Conservation (phyloP, 371 early-diverging fungal genomes). For the Mortierella sp. region DNA sequence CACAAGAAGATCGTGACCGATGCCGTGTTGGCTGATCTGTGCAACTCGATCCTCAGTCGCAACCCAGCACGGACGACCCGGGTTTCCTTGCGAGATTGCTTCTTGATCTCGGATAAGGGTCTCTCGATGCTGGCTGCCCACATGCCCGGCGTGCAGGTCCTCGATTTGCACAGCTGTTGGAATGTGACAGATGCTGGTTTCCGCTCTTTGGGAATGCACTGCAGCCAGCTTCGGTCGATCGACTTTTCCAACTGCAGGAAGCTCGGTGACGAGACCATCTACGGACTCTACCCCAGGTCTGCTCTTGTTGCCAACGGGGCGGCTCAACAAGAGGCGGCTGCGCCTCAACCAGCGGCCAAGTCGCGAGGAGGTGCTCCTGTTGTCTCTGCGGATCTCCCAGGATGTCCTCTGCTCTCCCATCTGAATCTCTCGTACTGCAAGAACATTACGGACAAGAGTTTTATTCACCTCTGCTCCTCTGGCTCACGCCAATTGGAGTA, state of each 20-base stretch:
- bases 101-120: slow-evolving; percentile 66
- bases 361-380: neutral
- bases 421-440: slow-evolving; percentile 83
- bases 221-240: slow-evolving; percentile 61
- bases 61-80: slow-evolving; percentile 21
- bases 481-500: slow-evolving; percentile 57
- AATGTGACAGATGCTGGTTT: slow-evolving; percentile 79
- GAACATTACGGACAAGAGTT: slow-evolving; percentile 72
- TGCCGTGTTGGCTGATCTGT: slow-evolving; percentile 27
- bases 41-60: slow-evolving; percentile 25
- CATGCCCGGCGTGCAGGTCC: slow-evolving; percentile 58
- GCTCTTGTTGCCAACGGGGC: slow-evolving; percentile 13
- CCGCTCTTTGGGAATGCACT: slow-evolving; percentile 55
- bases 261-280: slow-evolving; percentile 77
- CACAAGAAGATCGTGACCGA: slow-evolving; percentile 65
- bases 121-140: slow-evolving; percentile 57
- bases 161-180: slow-evolving; percentile 86
- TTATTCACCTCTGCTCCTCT: slow-evolving; percentile 62
- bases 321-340: neutral
- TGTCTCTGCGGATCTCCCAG: slow-evolving; percentile 7
- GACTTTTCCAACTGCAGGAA: slow-evolving; percentile 87
- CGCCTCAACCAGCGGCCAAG: slow-evolving; percentile 7
- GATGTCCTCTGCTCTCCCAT: slow-evolving; percentile 56
- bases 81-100: slow-evolving; percentile 53
- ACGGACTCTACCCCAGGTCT: slow-evolving; percentile 56